A percentile compares a stretch with the other conserved stretches of the same genome.
Evolutionary conservation across 805 yeast species (phyloP).

Genomic region (Priceomyces carsonii): DNA sequence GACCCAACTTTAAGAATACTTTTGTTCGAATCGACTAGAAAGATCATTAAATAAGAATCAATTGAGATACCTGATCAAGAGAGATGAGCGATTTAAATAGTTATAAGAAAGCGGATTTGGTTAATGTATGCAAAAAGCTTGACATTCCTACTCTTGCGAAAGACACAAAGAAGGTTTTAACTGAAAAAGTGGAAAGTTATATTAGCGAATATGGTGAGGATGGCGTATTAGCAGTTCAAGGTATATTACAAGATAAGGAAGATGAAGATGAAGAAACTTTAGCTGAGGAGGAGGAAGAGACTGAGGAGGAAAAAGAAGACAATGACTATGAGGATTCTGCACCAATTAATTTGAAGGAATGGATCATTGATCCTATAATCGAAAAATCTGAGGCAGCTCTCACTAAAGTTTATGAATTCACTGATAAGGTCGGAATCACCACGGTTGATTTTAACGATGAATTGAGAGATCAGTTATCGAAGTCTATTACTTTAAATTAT

Average conservation of each 20-base stretch:
- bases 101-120: conserved; percentile 43
- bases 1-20: no score
- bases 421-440: conserved; percentile 38
- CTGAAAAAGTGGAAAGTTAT: conserved; percentile 36
- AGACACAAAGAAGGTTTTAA: conserved; percentile 43
- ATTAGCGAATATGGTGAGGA: conserved; percentile 27
- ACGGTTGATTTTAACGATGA: conserved; percentile 34
- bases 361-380: conserved; percentile 39
- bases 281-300: conserved; percentile 27
- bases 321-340: conserved; percentile 38
- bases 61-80: no score
- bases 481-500: conserved; percentile 35
- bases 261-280: conserved; percentile 19
- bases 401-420: conserved; percentile 27
- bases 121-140: conserved; percentile 33
- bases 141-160: conserved; percentile 35
- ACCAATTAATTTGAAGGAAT: conserved; percentile 39
- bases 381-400: conserved; percentile 24
- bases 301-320: conserved; percentile 36
- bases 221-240: conserved; percentile 19
- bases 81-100: conserved; percentile 35
- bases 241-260: conserved; percentile 16
- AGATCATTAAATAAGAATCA: no score
- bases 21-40: no score
- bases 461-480: conserved; percentile 41